Evolutionary conservation across 495 filamentous ascomycete species (phyloP), one percentile per base, ranked within the genome.

Genomic region (Daldinia concentrica): DNA sequence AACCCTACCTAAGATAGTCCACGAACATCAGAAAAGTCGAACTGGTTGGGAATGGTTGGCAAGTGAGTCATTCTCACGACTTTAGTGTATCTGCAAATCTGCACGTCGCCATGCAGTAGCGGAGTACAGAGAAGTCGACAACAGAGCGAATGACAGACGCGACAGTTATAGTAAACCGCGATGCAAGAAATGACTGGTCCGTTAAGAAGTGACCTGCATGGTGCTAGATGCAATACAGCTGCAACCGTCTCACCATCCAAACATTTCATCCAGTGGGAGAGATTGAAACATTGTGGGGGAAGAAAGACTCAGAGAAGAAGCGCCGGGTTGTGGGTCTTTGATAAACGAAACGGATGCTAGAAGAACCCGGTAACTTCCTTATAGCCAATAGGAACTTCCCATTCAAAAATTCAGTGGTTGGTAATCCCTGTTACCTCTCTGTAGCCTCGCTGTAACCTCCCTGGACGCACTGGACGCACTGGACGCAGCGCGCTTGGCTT

Each of bases 31-130:
- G 69, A 78, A 76, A 58, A 61, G 66, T 65, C 74, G 60, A 59
- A 50, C 64, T 63, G 9, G 59, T 71, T 56, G 62, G 69, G 61
- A 69, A 76, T 68, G 76, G 76, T 76, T 76, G 76, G 76, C 48
- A 61, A 66, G 69, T 78, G 76, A 76, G 73, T 77, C 75, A 77
- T 70, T 62, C 37, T 77, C 65, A 54, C 64, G 68, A 71, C 15
- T 58, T 58, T 69, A 66, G 73, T 48, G 73, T 55, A 69, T 59
- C 67, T 73, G 73, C 66, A 61, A 22, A 73, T 69, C 69, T 77
- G 75, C 70, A 75, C 26, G 69, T 72, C 55, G 73, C 65, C 68
- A 76, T 77, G 75, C 73, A 70, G 69, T 58, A 66, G 57, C 43
- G 73, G 37, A 67, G 54, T 24, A 30, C 30, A 72, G 68, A 70